Conservation (phyloP, 306 rosid species). For the Biancaea sappan region DNA sequence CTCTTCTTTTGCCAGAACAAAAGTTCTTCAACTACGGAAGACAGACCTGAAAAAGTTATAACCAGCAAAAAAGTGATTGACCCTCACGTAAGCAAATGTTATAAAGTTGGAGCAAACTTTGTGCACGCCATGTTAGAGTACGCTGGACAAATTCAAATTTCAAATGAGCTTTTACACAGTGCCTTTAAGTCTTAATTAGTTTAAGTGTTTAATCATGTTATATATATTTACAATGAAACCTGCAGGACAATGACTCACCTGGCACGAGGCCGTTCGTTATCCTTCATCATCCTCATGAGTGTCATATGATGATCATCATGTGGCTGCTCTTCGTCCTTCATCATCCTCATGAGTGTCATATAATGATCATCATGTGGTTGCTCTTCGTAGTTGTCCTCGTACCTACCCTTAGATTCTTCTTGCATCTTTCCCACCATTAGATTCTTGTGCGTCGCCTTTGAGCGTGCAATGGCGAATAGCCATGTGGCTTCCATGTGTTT, state of each 20-base stretch:
- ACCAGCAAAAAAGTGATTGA: slow-evolving; percentile 30
- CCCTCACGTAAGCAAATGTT: background rate
- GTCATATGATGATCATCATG: no score
- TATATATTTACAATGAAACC: no score
- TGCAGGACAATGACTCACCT: slow-evolving; percentile 35
- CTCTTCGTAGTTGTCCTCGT: slow-evolving; percentile 18
- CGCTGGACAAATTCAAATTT: slow-evolving; percentile 29
- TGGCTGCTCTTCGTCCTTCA: no score
- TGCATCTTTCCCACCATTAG: background rate
- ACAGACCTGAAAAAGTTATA: slow-evolving; percentile 56
- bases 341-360: slow-evolving; percentile 29
- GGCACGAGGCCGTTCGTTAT: slow-evolving; percentile 25
- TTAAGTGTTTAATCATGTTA: no score
- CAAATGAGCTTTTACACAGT: slow-evolving; percentile 18
- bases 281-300: no score
- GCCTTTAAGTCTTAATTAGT: background rate
- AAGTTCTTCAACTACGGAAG: slow-evolving; percentile 61
- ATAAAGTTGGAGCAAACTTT: no score
- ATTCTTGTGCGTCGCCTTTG: slow-evolving; percentile 22
- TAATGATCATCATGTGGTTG: slow-evolving; percentile 13
- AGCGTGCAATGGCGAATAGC: slow-evolving; percentile 58
- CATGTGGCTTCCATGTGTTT: slow-evolving; percentile 77
- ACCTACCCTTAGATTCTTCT: slow-evolving; percentile 29
- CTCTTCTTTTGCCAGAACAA: slow-evolving; percentile 40
- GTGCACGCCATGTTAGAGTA: no score